Evolutionary conservation across 306 rosid species (phyloP).

Genomic region (Vicia faba): DNA sequence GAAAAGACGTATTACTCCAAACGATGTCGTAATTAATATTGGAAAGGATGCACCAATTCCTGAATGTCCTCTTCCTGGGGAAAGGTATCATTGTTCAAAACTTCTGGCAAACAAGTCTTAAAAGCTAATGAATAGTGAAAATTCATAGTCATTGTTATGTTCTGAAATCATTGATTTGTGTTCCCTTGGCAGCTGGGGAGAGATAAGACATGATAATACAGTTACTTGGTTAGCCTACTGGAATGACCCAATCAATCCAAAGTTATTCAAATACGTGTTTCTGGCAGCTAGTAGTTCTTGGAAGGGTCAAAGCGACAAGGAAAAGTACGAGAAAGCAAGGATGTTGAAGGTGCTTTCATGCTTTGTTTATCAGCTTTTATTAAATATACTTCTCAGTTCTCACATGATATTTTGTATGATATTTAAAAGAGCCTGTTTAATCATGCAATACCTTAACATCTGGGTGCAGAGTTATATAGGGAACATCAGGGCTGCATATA

Average conservation of each 20-base stretch:
- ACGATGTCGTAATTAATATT: slow-evolving; percentile 81
- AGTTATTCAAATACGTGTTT: slow-evolving; percentile 87
- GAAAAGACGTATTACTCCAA: slow-evolving; percentile 80
- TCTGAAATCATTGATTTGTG: slow-evolving; percentile 24
- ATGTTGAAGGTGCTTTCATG: slow-evolving; percentile 67
- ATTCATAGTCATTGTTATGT: slow-evolving; percentile 5
- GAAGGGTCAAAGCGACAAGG: slow-evolving; percentile 98
- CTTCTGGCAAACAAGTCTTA: neutral
- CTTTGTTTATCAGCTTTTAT: slow-evolving; percentile 33
- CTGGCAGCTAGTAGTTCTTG: slow-evolving; percentile 95
- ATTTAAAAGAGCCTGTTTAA: slow-evolving; percentile 31
- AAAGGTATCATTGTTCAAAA: slow-evolving; percentile 57
- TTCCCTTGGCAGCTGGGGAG: slow-evolving; percentile 82
- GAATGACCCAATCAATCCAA: slow-evolving; percentile 91
- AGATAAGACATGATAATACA: slow-evolving; percentile 85
- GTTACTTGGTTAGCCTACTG: slow-evolving; percentile 98
- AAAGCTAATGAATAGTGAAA: neutral
- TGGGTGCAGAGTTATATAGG: slow-evolving; percentile 74
- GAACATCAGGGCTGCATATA: slow-evolving; percentile 84
- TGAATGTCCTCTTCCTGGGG: slow-evolving; percentile 95
- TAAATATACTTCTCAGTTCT: neutral
- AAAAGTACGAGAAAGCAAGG: slow-evolving; percentile 98
- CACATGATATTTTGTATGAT: slow-evolving; percentile 22
- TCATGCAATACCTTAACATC: slow-evolving; percentile 18
- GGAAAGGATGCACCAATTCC: slow-evolving; percentile 88